Conservation (phyloP, 805 yeast genomes). For the Kodamaea sagamina region DNA sequence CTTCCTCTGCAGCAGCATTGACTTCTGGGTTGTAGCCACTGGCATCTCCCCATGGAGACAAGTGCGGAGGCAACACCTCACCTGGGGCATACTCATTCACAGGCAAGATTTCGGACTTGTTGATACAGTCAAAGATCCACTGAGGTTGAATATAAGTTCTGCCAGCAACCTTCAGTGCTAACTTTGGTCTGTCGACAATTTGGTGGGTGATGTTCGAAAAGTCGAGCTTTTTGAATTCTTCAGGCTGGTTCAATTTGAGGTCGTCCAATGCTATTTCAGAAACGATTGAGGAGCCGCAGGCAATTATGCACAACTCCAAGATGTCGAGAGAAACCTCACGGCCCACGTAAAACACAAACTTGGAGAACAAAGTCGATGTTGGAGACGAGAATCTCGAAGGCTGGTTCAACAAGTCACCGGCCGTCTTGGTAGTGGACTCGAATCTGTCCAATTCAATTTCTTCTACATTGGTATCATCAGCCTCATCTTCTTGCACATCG, state of each 20-base stretch:
- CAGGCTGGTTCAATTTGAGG: constrained; percentile 50
- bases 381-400: constrained; percentile 57
- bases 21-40: constrained; percentile 81
- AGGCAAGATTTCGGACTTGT: constrained; percentile 71
- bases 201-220: constrained; percentile 83
- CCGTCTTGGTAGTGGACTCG: constrained; percentile 56
- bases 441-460: constrained; percentile 64
- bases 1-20: constrained; percentile 49
- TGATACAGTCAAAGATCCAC: constrained; percentile 93
- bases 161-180: constrained; percentile 76
- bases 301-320: constrained; percentile 79
- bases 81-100: constrained; percentile 90
- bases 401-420: constrained; percentile 74
- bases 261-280: constrained; percentile 89
- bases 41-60: constrained; percentile 98
- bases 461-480: constrained; percentile 11
- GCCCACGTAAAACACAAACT: constrained; percentile 82
- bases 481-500: constrained; percentile 37
- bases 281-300: constrained; percentile 83
- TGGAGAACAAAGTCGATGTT: constrained; percentile 65
- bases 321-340: constrained; percentile 95
- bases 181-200: constrained; percentile 87
- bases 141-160: constrained; percentile 96
- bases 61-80: constrained; percentile 91
- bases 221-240: constrained; percentile 51